Conservation (phyloP, 2,329 filamentous ascomycete species). For the Kalaharituber pfeilii region DNA sequence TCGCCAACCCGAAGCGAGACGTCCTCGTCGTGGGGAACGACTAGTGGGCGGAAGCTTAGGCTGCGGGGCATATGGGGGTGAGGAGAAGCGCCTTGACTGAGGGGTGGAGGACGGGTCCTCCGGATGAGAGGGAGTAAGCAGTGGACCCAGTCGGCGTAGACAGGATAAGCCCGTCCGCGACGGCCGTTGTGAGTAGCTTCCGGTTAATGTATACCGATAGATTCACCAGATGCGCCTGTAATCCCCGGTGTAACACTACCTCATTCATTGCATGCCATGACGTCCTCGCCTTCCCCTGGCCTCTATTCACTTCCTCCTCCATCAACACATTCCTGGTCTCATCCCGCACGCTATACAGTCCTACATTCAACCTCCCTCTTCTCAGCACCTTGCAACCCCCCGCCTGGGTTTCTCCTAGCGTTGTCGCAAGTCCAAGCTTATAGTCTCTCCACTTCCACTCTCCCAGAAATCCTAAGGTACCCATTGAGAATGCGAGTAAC, state of each 20-base stretch:
- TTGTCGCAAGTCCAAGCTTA: constrained; percentile 55
- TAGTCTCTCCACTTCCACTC: constrained; percentile 94
- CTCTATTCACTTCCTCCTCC: constrained; percentile 20
- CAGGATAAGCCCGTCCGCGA: constrained; percentile 81
- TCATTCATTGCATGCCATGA: constrained; percentile 61
- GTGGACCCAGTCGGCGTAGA: constrained; percentile 90
- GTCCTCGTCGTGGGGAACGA: constrained; percentile 70
- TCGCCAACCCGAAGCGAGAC: constrained; percentile 52
- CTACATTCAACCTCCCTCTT: constrained; percentile 71
- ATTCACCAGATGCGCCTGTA: constrained; percentile 74
- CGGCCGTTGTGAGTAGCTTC: constrained; percentile 78
- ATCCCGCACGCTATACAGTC: constrained; percentile 57
- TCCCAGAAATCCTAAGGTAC: constrained; percentile 80
- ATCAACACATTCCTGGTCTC: constrained; percentile 24
- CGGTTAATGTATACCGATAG: constrained; percentile 84
- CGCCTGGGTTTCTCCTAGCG: neutral
- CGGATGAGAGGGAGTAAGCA: constrained; percentile 83
- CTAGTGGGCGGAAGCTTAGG: constrained; percentile 77
- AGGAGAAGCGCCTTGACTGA: constrained; percentile 74
- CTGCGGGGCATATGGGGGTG: constrained; percentile 90
- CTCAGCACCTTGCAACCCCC: constrained; percentile 65
- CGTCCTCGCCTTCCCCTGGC: neutral
- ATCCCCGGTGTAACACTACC: constrained; percentile 79
- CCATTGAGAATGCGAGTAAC: constrained; percentile 91
- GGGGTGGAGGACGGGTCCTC: constrained; percentile 86